Conservation (phyloP, 768 basidiomycete species). For the Pleurotus giganteus region DNA sequence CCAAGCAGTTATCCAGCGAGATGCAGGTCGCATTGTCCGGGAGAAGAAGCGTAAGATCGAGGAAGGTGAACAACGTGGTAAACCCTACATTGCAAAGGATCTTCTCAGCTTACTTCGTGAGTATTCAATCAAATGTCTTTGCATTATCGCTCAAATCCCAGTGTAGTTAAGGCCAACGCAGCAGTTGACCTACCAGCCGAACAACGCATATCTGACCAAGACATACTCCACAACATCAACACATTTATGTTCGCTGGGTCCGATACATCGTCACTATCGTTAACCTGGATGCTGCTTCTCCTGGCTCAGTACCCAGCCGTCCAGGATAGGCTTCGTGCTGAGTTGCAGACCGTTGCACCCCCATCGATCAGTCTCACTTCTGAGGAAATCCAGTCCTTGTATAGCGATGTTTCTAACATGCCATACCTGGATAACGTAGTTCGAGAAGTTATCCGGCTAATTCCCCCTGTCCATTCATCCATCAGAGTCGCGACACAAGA, state of each 20-base stretch:
- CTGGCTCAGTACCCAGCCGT: slow-evolving; percentile 65
- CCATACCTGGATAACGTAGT: slow-evolving; percentile 76
- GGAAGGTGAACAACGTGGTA: slow-evolving; percentile 54
- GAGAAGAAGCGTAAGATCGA: slow-evolving; percentile 74
- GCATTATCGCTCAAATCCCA: slow-evolving; percentile 4
- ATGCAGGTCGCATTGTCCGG: slow-evolving; percentile 74
- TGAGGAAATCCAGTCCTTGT: slow-evolving; percentile 66
- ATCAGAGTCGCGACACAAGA: slow-evolving; percentile 75
- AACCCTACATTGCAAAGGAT: slow-evolving; percentile 63
- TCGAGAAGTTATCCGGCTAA: slow-evolving; percentile 72
- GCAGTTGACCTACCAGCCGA: slow-evolving; percentile 66
- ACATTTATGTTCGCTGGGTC: slow-evolving; percentile 92
- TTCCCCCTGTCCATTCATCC: slow-evolving; percentile 80
- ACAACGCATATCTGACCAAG: slow-evolving; percentile 81
- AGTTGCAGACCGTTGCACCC: slow-evolving; percentile 52
- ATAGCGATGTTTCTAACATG: slow-evolving; percentile 53
- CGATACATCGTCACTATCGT: slow-evolving; percentile 77
- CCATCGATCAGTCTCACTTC: slow-evolving; percentile 41
- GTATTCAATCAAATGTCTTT: slow-evolving; percentile 24
- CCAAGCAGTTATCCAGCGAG: slow-evolving; percentile 59
- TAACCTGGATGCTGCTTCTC: slow-evolving; percentile 83
- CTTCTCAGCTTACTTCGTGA: slow-evolving; percentile 73
- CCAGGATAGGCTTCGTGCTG: slow-evolving; percentile 70
- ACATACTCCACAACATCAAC: slow-evolving; percentile 82
- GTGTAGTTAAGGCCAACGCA: slow-evolving; percentile 78